Conservation (phyloP, 805 yeast species). For the Myxozyma neotropica region DNA sequence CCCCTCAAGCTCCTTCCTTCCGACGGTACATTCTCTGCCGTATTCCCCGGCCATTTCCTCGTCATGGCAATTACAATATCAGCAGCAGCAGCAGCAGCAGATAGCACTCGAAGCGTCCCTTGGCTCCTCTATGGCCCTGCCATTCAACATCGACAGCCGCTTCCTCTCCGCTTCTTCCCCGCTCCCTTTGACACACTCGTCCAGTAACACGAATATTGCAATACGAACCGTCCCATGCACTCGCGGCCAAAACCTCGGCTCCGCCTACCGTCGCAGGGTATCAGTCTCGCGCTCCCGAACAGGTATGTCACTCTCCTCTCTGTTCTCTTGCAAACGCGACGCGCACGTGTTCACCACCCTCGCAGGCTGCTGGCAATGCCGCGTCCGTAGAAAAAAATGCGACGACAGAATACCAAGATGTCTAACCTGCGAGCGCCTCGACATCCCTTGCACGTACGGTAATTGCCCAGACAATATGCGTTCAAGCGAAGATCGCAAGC, state of each 20-base stretch:
- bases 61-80: neutral
- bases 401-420: constrained; percentile 24
- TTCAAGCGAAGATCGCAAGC: constrained; percentile 10
- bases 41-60: neutral
- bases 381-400: constrained; percentile 31
- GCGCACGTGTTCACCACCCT: too few relatives aligned
- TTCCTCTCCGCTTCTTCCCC: neutral
- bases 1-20: neutral
- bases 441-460: constrained; percentile 22
- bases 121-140: neutral
- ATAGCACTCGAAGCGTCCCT: neutral
- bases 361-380: constrained; percentile 31
- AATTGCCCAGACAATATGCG: constrained; percentile 23
- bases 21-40: neutral
- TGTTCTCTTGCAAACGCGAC: neutral
- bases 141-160: neutral
- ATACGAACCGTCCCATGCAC: too few relatives aligned
- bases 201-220: too few relatives aligned
- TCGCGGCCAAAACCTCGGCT: neutral
- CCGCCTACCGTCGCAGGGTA: constrained; percentile 3
- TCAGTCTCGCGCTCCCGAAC: constrained; percentile 19
- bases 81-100: neutral
- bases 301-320: constrained; percentile 1
- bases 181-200: too few relatives aligned
- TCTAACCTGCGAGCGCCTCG: constrained; percentile 20